These are phyloP conservation scores for Botryotinia convoluta DNA, from an alignment of 2,329 filamentous ascomycete genomes.

Conservation along the genomic window DNA sequence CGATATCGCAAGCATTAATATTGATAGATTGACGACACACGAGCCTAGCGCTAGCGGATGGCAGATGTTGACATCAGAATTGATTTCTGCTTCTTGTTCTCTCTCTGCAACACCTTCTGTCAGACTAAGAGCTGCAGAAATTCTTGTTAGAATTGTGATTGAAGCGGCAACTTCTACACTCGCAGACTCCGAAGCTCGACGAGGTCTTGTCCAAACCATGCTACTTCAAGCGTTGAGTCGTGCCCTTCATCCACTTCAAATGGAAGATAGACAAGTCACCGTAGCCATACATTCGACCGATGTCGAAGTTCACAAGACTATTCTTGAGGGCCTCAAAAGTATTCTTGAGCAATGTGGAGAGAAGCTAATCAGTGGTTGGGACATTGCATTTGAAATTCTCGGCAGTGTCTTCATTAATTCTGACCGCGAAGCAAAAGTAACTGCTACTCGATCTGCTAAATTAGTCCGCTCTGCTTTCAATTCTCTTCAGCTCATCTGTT, in stretches of 20 bases:
- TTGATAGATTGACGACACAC: conserved; percentile 68
- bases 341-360: conserved; percentile 89
- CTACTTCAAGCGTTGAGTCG: conserved; percentile 65
- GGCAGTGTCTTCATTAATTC: conserved; percentile 67
- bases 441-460: conserved; percentile 61
- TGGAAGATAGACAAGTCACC: conserved; percentile 50
- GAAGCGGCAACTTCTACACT: conserved; percentile 58
- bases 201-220: conserved; percentile 66
- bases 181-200: conserved; percentile 48
- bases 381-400: conserved; percentile 80
- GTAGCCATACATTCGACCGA: conserved; percentile 63
- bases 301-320: conserved; percentile 74
- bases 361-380: conserved; percentile 78
- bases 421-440: conserved; percentile 25
- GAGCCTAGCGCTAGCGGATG: conserved; percentile 71
- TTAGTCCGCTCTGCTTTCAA: conserved; percentile 85
- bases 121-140: conserved; percentile 60
- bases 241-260: conserved; percentile 59
- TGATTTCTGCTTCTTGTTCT: conserved; percentile 52
- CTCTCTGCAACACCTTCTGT: conserved; percentile 50
- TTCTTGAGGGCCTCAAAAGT: conserved; percentile 75
- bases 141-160: conserved; percentile 56
- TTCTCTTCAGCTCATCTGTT: conserved; percentile 88
- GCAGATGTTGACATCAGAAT: conserved; percentile 59
- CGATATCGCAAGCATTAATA: conserved; percentile 70